Base-by-base conservation (phyloP, 73 alveolate species). In the Paramecium caudatum region DNA sequence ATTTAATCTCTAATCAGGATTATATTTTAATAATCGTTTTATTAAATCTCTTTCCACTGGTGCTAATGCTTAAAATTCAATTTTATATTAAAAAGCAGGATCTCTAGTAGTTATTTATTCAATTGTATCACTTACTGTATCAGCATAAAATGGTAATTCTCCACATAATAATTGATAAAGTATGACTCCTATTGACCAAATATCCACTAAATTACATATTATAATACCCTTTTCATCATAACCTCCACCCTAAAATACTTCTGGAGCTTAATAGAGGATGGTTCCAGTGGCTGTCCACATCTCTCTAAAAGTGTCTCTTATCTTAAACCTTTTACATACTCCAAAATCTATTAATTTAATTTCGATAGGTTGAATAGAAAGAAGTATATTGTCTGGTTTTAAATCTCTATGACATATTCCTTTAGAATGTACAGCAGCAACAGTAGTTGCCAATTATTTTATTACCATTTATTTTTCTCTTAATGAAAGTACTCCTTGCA, bases 241-340 rank as follows among this genome's bases (percentile, higher is more conserved):
- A 5, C 88, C 88, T 36, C 88, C 88, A 10, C 88, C 88, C 55
- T 16, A 13, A 74, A 41, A 74, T 37, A 74, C 46, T 41, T 74
- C 88, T 8, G 88, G 88, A 41, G 88, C 88, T 25, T 37, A 19
- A 43, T 74, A 74, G 21, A 74, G 43, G 43, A 74, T 74, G n/a
- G 88, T 74, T 12, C 88, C 88, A 27, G 88, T 74, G 15, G 55
- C 55, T 5, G 88, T 74, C 88, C 88, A 74, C 88, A 74, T 74
- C 16, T 74, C 88, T 16, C 45, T 74, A 21, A 74, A 74, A 2
- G 41, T 74, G 47, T 41, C 47, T 37, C 88, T 36, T 0, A 34
- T 17, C 43, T 74, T 74, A 21, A 74, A 74, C 12, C 88, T 15
- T 74, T 74, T 74, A 0, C 68, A 19, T 16, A 74, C 88, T 15